Base-by-base conservation (phyloP, 257 asterid genomes). In the Lithospermum erythrorhizon region DNA sequence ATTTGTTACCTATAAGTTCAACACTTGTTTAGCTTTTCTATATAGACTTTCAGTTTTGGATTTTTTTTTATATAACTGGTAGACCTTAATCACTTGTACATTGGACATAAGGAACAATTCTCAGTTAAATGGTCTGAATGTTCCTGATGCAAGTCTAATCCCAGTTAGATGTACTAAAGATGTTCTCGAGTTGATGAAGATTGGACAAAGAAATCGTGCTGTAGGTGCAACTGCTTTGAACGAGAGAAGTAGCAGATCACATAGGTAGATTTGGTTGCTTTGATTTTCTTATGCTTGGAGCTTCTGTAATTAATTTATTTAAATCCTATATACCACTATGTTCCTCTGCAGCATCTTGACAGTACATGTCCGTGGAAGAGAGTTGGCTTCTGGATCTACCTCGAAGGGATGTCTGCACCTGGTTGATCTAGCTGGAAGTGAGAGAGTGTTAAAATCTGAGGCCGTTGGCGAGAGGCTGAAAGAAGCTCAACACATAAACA, bases 201-300 rank as follows among this genome's bases (percentile, higher is more conserved):
- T 81, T 19, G 96, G 97, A 41, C 94, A 79, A 54, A 73, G 68
- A 68, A 86, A 86, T 53, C 97, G 95, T n/a, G 95, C 94, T 51
- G 94, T 89, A 21, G 97, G 95, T 56, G 94, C 97, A 61, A 89
- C 97, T n/a, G 97, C 95, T 67, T 68, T 89, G 62, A 89, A 89
- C 68, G 90, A 79, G 73, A 76, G 97, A 19, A 89, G 97, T 37
- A 89, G 97, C 67, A 75, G 97, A 62, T 90, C 97, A 51, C 96
- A 87, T 70, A 84, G 97, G 97, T 89, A 68, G 21, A 14, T 19
- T 54, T 70, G 15, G 14, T 32, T 57, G 18, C 55, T 47, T 24
- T 7, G 2, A 1, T 8, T 30, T 45, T 9, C 24, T 41, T 24
- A 23, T 45, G 48, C 13, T 35, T 13, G 9, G 45, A 23, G n/a